phyloP scores from a whole-genome alignment of 345 rosid genomes.

The Leavenworthia alabamica region DNA sequence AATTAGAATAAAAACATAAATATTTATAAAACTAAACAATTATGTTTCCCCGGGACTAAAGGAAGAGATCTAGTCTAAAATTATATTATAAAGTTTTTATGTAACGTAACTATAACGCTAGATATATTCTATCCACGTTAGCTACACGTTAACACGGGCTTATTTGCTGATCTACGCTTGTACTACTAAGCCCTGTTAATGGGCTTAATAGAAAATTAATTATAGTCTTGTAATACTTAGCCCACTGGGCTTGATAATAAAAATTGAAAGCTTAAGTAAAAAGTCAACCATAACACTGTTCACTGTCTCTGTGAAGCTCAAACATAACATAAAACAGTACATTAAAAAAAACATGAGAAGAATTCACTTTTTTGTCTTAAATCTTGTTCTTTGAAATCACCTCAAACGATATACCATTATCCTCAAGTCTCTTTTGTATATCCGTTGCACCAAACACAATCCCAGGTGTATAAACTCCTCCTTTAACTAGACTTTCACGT shows the following conservation, averaged over 20 bases:
- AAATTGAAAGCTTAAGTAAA: not conserved
- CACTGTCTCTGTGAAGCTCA: too few relatives aligned
- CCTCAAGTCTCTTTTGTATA: slow-evolving; percentile 58
- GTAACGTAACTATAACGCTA: too few relatives aligned
- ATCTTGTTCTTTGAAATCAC: slow-evolving; percentile 49
- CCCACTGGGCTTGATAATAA: too few relatives aligned
- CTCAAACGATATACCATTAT: slow-evolving; percentile 75
- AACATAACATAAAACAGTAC: too few relatives aligned
- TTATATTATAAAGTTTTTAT: not conserved
- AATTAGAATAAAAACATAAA: not conserved
- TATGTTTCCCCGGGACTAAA: not conserved
- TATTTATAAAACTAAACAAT: not conserved
- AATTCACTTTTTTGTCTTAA: slow-evolving; percentile 17
- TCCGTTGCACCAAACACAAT: slow-evolving; percentile 71
- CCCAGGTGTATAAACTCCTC: slow-evolving; percentile 77
- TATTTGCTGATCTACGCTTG: too few relatives aligned
- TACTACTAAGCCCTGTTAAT: too few relatives aligned
- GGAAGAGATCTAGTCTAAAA: not conserved
- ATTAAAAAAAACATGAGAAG: too few relatives aligned
- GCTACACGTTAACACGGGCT: too few relatives aligned
- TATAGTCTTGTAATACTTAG: too few relatives aligned
- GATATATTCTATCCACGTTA: too few relatives aligned
- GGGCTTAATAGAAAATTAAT: too few relatives aligned
- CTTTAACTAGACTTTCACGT: slow-evolving; percentile 54
- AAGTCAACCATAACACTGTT: not conserved